phyloP scores from a whole-genome alignment of 306 rosid genomes.

The Prunus salicina region DNA sequence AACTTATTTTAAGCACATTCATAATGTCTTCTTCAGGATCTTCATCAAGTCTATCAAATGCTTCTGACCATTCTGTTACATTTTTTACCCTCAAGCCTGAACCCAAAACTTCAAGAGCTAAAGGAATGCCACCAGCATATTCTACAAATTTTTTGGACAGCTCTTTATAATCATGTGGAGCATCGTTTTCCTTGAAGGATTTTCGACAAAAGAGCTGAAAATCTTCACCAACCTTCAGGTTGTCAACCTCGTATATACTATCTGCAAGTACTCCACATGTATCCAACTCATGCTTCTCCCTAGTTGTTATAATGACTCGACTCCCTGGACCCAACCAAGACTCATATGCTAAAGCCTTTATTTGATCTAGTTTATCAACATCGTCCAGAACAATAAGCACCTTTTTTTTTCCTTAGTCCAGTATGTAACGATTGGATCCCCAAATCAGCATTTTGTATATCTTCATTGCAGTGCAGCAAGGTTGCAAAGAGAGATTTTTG shows the following conservation, averaged over 20 bases:
- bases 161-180: slow-evolving; percentile 3
- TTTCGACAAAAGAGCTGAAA: neutral
- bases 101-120: slow-evolving; percentile 16
- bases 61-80: neutral
- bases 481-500: no score
- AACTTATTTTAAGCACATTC: no score
- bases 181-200: neutral
- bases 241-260: slow-evolving; percentile 4
- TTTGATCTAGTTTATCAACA: slow-evolving; percentile 1
- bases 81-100: neutral
- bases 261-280: neutral
- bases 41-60: neutral
- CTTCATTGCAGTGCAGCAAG: neutral
- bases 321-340: slow-evolving; percentile 18
- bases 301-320: slow-evolving; percentile 16
- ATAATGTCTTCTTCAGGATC: slow-evolving; percentile 10
- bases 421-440: no score
- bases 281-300: neutral
- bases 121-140: slow-evolving; percentile 15
- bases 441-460: no score
- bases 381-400: slow-evolving; percentile 12
- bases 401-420: no score
- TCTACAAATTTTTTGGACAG: neutral
- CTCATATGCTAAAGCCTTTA: neutral
- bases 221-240: neutral